Evolutionary conservation across 108 stramenopile genomes (phyloP).

Genomic region (Fragilaria crotonensis): DNA sequence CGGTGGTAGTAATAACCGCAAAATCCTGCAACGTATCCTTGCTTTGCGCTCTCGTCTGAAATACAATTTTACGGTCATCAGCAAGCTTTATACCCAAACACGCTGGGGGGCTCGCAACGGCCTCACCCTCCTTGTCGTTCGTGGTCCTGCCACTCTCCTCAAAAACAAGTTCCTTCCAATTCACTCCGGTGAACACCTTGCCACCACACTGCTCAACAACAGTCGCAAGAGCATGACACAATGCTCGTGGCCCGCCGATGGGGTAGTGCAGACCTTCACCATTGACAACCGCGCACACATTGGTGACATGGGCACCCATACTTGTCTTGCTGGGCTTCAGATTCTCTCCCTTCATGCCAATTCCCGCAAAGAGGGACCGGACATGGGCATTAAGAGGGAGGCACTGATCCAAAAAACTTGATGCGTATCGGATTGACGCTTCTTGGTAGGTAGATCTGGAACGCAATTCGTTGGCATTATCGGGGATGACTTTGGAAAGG

Average conservation of each 20-base stretch:
- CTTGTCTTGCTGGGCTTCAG: constrained; percentile 66
- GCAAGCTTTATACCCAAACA: constrained; percentile 56
- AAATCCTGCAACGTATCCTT: background rate
- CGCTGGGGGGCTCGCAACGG: constrained; percentile 26
- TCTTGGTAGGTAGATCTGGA: constrained; percentile 45
- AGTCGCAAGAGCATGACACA: constrained; percentile 73
- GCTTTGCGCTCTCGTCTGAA: constrained; percentile 14
- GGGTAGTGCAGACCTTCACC: constrained; percentile 82
- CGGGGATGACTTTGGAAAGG: constrained; percentile 57
- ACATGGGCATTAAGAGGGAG: constrained; percentile 71
- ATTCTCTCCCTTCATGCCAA: constrained; percentile 79
- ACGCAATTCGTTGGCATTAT: constrained; percentile 23
- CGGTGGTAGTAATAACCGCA: constrained; percentile 60
- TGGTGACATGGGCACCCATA: constrained; percentile 80
- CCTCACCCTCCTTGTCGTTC: constrained; percentile 1
- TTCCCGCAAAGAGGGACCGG: constrained; percentile 72
- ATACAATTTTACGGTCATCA: constrained; percentile 23
- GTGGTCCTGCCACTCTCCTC: constrained; percentile 15
- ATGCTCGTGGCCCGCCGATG: constrained; percentile 74
- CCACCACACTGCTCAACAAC: constrained; percentile 78
- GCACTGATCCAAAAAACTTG: constrained; percentile 57
- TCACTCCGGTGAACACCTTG: constrained; percentile 47
- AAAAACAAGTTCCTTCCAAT: constrained; percentile 59
- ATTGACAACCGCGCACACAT: constrained; percentile 50
- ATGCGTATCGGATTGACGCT: constrained; percentile 52